A percentile compares a stretch with the other conserved stretches of the same genome.
Evolutionary conservation across 2,329 filamentous ascomycete genomes (phyloP).

Genomic region (Xylaria digitata): DNA sequence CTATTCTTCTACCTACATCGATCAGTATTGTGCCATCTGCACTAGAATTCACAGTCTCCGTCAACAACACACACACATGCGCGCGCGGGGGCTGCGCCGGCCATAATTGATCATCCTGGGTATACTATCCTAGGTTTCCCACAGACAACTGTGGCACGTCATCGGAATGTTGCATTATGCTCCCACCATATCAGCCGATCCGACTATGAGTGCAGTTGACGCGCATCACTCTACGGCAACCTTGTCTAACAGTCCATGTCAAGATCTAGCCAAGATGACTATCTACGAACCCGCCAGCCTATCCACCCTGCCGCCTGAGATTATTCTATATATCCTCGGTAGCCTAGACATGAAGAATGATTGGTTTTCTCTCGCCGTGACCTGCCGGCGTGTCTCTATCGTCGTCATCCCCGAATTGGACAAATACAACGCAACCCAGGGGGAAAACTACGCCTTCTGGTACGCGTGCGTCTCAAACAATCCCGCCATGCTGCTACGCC

Average conservation of each 20-base stretch:
- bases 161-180: neutral
- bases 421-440: neutral
- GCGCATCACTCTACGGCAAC: neutral
- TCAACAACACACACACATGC: neutral
- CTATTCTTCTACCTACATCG: neutral
- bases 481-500: neutral
- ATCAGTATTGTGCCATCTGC: no score
- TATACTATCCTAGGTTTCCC: neutral
- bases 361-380: slow-evolving; percentile 24
- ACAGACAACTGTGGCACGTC: neutral
- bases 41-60: neutral
- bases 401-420: slow-evolving; percentile 19
- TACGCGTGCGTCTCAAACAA: slow-evolving; percentile 25
- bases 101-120: neutral
- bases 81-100: no score
- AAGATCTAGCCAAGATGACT: neutral
- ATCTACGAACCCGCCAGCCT: neutral
- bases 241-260: neutral
- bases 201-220: neutral
- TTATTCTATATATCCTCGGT: slow-evolving; percentile 21
- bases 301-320: slow-evolving; percentile 17
- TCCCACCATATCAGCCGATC: neutral
- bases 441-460: slow-evolving; percentile 16
- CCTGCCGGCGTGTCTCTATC: slow-evolving; percentile 13
- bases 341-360: slow-evolving; percentile 12